Base-by-base conservation (phyloP, 495 filamentous ascomycete genomes). In the Aspergillus hancockii region DNA sequence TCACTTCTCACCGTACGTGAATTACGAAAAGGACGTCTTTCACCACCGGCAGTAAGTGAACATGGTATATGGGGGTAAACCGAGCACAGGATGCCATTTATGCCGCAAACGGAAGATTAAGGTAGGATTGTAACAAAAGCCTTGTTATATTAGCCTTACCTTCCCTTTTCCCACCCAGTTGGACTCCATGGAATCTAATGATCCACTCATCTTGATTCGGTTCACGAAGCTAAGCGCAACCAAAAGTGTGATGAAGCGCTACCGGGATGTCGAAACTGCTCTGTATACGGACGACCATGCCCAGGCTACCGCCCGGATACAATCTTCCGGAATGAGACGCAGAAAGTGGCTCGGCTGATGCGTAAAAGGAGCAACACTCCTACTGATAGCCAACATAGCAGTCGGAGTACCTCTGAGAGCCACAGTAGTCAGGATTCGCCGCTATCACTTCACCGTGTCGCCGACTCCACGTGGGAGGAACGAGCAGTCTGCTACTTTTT, bases 21-120 rank as follows among this genome's bases (percentile, higher is more conserved):
- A 8, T 13, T 25, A 25, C 28, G 2, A 5, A 25, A 25, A 5
- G 22, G 47, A 36, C 9, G 31, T 5, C 10, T 32, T 32, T 12
- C 34, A 12, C 34, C 34, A 36, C 9, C 34, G 49, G 19, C 47
- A 55, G 46, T 16, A 59, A 49, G 30, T 63, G 57, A 73, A 62
- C 45, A 79, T 79, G 77, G 77, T 79, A 19, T 79, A 78, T 68
- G 72, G 70, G 43, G 77, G 74, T 12, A 78, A 75, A 49, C 74
- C 75, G 23, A 79, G 77, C 63, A 77, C 73, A 30, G 77, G 77
- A 63, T 79, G 77, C 70, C 63, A 76, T 66, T 60, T 77, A 62
- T 79, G 77, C 65, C 77, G 77, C 61, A 77, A 72, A 57, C 71
- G 75, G 53, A 79, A 78, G 65, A 78, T 79, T 59, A 79, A 78